Conservation (phyloP, 768 basidiomycete species). For the Candolleomyces aberdarensis region DNA sequence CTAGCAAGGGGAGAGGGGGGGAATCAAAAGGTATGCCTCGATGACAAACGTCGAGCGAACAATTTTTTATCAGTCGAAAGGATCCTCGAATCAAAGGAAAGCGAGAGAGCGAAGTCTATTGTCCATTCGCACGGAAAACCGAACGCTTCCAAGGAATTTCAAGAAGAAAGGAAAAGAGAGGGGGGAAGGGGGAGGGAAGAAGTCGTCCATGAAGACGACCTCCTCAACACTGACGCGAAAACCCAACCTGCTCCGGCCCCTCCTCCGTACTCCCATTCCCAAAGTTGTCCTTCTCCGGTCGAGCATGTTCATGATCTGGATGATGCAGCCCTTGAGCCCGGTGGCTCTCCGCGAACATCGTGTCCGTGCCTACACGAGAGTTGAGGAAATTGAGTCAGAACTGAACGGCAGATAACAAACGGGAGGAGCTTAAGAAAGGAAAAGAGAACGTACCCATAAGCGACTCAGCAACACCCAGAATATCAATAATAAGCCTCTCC, state of each 20-base stretch:
- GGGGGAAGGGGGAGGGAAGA: too few species aligned
- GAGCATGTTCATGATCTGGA: slow-evolving; percentile 37
- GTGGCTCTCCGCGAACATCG: slow-evolving; percentile 22
- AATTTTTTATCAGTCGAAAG: too few species aligned
- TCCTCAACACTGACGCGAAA: slow-evolving; percentile 37
- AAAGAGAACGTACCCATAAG: slow-evolving; percentile 37
- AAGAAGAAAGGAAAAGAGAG: too few species aligned
- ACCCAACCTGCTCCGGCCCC: slow-evolving; percentile 28
- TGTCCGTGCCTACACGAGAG: slow-evolving; percentile 15
- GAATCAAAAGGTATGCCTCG: too few species aligned
- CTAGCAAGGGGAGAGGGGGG: too few species aligned
- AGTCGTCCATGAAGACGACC: background rate
- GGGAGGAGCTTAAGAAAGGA: background rate
- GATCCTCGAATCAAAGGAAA: too few species aligned
- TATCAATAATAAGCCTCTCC: slow-evolving; percentile 49
- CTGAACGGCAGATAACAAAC: background rate
- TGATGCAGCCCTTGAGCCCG: slow-evolving; percentile 24
- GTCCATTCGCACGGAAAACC: too few species aligned
- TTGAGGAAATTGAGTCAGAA: too few species aligned
- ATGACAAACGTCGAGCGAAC: too few species aligned
- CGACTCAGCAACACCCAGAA: slow-evolving; percentile 44
- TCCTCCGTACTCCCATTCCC: slow-evolving; percentile 23
- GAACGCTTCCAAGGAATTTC: too few species aligned
- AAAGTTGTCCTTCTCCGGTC: slow-evolving; percentile 40
- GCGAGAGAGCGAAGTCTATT: too few species aligned